These are phyloP conservation scores for Saccharomycopsis lassenensis DNA, from an alignment of 805 yeast species.

Conservation along the genomic window DNA sequence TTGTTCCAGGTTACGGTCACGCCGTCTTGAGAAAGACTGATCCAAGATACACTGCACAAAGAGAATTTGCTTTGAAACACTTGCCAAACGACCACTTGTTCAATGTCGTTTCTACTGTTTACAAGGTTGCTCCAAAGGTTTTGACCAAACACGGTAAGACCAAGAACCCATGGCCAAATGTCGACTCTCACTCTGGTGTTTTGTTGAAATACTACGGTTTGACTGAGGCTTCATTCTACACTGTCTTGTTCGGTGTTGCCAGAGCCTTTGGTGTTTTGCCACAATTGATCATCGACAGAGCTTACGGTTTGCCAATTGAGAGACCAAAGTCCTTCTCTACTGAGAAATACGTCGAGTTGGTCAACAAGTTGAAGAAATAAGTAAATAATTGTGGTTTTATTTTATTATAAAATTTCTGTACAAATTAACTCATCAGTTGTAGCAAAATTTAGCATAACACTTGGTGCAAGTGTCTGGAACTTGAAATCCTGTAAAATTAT, in stretches of 20 bases:
- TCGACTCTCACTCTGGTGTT: conserved; percentile 71
- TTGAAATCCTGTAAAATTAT: conserved; percentile 14
- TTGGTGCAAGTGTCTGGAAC: conserved; percentile 26
- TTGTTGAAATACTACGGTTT: conserved; percentile 72
- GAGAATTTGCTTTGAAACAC: conserved; percentile 46
- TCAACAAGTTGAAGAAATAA: conserved; percentile 29
- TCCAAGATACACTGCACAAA: conserved; percentile 69
- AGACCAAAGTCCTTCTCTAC: conserved; percentile 89
- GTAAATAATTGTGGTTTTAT: too few species aligned
- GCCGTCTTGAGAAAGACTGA: conserved; percentile 78
- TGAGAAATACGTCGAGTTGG: conserved; percentile 81
- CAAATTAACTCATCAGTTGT: conserved; percentile 20
- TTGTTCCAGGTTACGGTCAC: conserved; percentile 83
- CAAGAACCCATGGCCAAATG: conserved; percentile 79
- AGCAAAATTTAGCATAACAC: conserved; percentile 33
- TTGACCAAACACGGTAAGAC: conserved; percentile 73
- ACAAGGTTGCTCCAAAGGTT: conserved; percentile 65
- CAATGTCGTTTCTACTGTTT: conserved; percentile 53
- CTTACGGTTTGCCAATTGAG: conserved; percentile 68
- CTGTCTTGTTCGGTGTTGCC: conserved; percentile 75
- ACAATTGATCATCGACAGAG: conserved; percentile 71
- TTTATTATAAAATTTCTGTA: too few species aligned
- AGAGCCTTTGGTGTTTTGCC: conserved; percentile 72
- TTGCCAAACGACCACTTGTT: conserved; percentile 55
- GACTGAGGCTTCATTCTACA: conserved; percentile 61